phyloP scores from a whole-genome alignment of 2,329 filamentous ascomycete species.

The Orbilia javanica region DNA sequence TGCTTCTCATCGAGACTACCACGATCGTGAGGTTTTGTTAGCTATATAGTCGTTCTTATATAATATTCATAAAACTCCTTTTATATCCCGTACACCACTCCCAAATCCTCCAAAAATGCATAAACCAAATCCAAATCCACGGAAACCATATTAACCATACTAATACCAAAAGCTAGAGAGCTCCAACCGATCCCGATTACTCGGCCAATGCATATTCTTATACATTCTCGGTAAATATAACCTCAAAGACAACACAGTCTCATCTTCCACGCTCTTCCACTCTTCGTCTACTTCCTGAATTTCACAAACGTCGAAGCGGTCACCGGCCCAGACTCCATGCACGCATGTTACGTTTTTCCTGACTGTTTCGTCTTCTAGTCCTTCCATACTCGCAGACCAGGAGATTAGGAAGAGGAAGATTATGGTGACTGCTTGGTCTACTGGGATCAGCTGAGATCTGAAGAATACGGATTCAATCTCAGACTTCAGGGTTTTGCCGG shows the following conservation, averaged over 20 bases:
- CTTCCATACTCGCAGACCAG: conserved; percentile 21
- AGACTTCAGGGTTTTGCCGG: not conserved
- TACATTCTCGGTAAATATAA: conserved; percentile 38
- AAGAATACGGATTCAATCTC: conserved; percentile 39
- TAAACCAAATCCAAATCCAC: not conserved
- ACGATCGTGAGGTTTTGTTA: too few relatives aligned
- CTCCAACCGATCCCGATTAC: conserved; percentile 21
- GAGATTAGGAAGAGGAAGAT: conserved; percentile 41
- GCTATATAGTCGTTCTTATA: too few relatives aligned
- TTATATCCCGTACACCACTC: not conserved
- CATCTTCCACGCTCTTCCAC: conserved; percentile 18
- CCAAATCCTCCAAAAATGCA: not conserved
- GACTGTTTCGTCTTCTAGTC: conserved; percentile 33
- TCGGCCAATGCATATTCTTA: conserved; percentile 26
- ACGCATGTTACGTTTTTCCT: not conserved
- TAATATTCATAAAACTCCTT: too few relatives aligned
- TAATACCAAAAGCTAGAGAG: not conserved
- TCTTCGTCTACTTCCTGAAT: not conserved
- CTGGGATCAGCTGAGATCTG: not conserved
- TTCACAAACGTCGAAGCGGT: conserved; percentile 32
- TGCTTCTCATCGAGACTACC: too few relatives aligned
- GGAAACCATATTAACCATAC: too few relatives aligned
- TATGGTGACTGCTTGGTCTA: conserved; percentile 16
- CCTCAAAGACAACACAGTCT: conserved; percentile 14
- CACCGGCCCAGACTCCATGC: conserved; percentile 27